Percentiles rank a stretch among this genome's conserved stretches.
phyloP scores from a whole-genome alignment of 2,329 filamentous ascomycete genomes.

The Calonectria pseudoreteaudii region DNA sequence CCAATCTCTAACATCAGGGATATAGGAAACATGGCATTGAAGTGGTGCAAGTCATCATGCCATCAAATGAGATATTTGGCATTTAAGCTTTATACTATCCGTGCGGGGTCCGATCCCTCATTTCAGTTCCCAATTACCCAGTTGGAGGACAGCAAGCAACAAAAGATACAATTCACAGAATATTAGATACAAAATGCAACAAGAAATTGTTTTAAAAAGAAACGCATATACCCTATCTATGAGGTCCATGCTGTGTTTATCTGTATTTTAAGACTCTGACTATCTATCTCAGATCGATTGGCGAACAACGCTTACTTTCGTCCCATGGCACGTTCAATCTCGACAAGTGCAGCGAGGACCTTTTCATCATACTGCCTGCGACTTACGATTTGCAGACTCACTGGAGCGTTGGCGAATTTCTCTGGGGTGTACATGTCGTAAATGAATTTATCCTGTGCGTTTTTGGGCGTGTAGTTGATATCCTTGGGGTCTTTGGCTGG shows the following conservation, averaged over 20 bases:
- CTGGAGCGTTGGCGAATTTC: slow-evolving; percentile 39
- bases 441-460: slow-evolving; percentile 43
- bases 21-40: too few relatives aligned
- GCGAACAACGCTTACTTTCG: slow-evolving; percentile 12
- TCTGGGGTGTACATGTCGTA: slow-evolving; percentile 45
- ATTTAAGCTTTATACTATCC: too few relatives aligned
- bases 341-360: slow-evolving; percentile 41
- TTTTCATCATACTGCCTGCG: slow-evolving; percentile 47
- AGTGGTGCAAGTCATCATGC: too few relatives aligned
- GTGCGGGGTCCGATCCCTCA: too few relatives aligned
- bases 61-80: too few relatives aligned
- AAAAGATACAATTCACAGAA: too few relatives aligned
- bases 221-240: not conserved
- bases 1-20: not conserved
- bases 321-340: slow-evolving; percentile 41
- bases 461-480: slow-evolving; percentile 40
- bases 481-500: slow-evolving; percentile 41
- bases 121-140: too few relatives aligned
- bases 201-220: not conserved
- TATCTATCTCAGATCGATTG: not conserved
- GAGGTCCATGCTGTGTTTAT: not conserved
- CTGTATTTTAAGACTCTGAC: not conserved
- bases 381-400: slow-evolving; percentile 45
- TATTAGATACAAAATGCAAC: too few relatives aligned
- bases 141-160: too few relatives aligned